A percentile compares a stretch with the other conserved stretches of the same genome.
phyloP scores from a whole-genome alignment of 1,139 yeast species.

The Blastobotrys illinoisensis region DNA sequence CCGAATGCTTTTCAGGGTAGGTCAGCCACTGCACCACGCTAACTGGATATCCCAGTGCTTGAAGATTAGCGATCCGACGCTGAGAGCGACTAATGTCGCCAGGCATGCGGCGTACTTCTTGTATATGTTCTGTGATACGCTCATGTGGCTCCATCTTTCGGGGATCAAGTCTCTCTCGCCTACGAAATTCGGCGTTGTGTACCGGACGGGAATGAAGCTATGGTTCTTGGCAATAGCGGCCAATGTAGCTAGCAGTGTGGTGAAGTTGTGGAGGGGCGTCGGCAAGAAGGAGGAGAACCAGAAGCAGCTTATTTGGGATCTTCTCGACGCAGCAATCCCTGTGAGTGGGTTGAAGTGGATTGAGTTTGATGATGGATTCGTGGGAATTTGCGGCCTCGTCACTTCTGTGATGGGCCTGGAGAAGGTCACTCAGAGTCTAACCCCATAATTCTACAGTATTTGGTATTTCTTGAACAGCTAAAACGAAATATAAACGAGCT shows the following conservation, averaged over 20 bases:
- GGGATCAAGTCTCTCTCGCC: constrained; percentile 27
- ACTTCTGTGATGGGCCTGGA: constrained; percentile 75
- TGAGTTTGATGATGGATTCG: constrained; percentile 64
- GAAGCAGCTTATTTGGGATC: constrained; percentile 73
- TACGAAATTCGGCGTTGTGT: not conserved
- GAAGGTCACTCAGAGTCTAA: constrained; percentile 39
- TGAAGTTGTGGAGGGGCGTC: constrained; percentile 17
- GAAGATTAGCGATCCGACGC: constrained; percentile 57
- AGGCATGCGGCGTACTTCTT: constrained; percentile 71
- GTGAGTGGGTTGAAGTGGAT: constrained; percentile 59
- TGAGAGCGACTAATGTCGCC: constrained; percentile 52
- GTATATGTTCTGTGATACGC: constrained; percentile 68
- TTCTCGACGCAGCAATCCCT: constrained; percentile 72
- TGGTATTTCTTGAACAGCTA: no score
- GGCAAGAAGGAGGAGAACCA: constrained; percentile 42
- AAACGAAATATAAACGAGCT: no score
- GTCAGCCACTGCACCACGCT: constrained; percentile 69
- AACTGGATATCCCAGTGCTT: constrained; percentile 24
- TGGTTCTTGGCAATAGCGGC: constrained; percentile 74
- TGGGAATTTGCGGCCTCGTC: constrained; percentile 79
- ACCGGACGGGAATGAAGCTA: constrained; percentile 42
- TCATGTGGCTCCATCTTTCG: constrained; percentile 58
- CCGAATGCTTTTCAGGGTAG: constrained; percentile 79
- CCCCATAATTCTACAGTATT: not conserved
- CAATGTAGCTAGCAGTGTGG: constrained; percentile 52